These are phyloP conservation scores for Capsaspora owczarzaki DNA, from an alignment of 78 protist genomes.

Conservation along the genomic window DNA sequence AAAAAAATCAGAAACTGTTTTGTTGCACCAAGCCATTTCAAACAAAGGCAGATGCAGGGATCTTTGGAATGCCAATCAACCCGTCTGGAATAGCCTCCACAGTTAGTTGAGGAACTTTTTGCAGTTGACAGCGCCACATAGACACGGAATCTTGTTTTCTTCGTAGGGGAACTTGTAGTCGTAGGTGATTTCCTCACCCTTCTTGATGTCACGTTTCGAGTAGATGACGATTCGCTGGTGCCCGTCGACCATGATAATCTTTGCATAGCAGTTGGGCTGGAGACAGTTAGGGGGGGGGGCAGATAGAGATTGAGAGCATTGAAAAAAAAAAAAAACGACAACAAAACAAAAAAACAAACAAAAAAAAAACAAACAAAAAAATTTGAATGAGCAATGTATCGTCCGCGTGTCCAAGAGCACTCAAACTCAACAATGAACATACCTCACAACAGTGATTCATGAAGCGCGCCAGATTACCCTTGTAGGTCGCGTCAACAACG, in stretches of 20 bases:
- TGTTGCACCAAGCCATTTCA: no score
- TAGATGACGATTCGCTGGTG: constrained; percentile 73
- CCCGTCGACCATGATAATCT: constrained; percentile 56
- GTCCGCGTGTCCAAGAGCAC: background rate
- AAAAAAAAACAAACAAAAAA: background rate
- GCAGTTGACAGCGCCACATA: constrained; percentile 75
- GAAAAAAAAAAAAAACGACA: background rate
- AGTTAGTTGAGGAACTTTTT: constrained; percentile 56
- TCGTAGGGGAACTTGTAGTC: constrained; percentile 93
- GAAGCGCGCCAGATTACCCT: constrained; percentile 91
- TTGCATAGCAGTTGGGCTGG: constrained; percentile 89
- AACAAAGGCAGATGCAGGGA: no score
- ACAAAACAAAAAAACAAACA: background rate
- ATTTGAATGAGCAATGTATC: background rate
- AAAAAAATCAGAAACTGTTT: no score
- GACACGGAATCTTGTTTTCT: constrained; percentile 86
- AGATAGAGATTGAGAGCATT: background rate
- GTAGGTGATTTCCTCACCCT: constrained; percentile 92
- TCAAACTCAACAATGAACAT: background rate
- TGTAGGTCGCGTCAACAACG: constrained; percentile 90
- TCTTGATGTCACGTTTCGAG: constrained; percentile 54
- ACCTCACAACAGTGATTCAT: constrained; percentile 95
- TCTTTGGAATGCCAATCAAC: no score
- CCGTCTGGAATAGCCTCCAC: background rate
- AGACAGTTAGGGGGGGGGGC: background rate